phyloP scores from a whole-genome alignment of 225 moss, liverwort and hornwort species.

The Bryum argenteum region DNA sequence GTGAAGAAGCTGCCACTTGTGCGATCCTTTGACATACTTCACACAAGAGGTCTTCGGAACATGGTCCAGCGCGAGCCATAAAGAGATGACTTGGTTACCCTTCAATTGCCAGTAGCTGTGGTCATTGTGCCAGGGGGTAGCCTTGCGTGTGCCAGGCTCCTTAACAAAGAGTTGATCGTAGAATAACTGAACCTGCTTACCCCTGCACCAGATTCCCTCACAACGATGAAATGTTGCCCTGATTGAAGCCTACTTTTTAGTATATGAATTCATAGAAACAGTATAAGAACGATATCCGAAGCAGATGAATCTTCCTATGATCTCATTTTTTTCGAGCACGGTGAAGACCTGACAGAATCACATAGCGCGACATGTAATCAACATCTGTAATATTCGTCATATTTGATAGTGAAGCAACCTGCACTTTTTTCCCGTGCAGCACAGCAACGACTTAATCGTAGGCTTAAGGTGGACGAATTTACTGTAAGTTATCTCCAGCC shows the following conservation, averaged over 20 bases:
- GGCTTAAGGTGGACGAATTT: constrained; percentile 8
- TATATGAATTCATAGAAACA: background rate
- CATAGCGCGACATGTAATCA: background rate
- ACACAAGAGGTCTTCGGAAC: constrained; percentile 83
- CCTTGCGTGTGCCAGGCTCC: constrained; percentile 89
- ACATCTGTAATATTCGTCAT: constrained; percentile 9
- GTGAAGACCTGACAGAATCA: constrained; percentile 10
- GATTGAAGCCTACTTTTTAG: constrained; percentile 8
- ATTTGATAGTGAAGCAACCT: constrained; percentile 19
- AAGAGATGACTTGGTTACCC: constrained; percentile 84
- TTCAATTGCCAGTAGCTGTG: constrained; percentile 97
- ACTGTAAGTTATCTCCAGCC: constrained; percentile 10
- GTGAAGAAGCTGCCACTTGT: constrained; percentile 97
- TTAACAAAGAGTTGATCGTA: constrained; percentile 97
- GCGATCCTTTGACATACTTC: constrained; percentile 96
- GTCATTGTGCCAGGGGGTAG: constrained; percentile 98
- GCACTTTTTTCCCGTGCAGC: background rate
- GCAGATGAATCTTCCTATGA: background rate
- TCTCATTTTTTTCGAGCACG: constrained; percentile 14
- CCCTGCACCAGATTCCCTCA: constrained; percentile 44
- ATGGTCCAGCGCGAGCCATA: constrained; percentile 92
- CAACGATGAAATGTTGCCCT: constrained; percentile 14
- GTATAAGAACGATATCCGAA: background rate
- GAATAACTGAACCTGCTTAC: constrained; percentile 82
- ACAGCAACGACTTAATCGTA: background rate